Evolutionary conservation across 2,329 filamentous ascomycete genomes (phyloP).

Genomic region (Ceratocystis cacaofunesta): DNA sequence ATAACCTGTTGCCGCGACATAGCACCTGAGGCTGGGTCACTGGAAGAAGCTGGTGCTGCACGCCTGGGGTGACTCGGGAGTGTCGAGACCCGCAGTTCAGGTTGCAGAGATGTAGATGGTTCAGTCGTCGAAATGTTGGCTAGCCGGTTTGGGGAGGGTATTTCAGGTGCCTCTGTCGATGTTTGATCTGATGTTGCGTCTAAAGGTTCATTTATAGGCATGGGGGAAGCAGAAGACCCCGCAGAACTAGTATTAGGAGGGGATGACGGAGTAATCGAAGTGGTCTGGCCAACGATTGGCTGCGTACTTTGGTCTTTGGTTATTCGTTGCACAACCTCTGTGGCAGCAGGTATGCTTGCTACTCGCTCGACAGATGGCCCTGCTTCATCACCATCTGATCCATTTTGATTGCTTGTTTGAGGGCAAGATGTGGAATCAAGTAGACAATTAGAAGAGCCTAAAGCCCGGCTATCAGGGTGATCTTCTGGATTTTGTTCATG

Average conservation of each 20-base stretch:
- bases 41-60: not conserved
- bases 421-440: not conserved
- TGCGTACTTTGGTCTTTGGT: not conserved
- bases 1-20: slow-evolving; percentile 3
- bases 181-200: not conserved
- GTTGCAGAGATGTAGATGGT: slow-evolving; percentile 19
- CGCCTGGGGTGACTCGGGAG: not conserved
- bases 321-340: not conserved
- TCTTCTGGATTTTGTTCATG: not conserved
- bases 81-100: not conserved
- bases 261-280: not conserved
- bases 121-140: not conserved
- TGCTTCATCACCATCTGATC: not conserved
- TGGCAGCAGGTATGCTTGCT: not conserved
- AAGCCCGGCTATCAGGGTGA: not conserved
- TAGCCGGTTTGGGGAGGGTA: not conserved
- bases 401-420: not conserved
- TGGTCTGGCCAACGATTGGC: not conserved
- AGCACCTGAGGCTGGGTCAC: not conserved
- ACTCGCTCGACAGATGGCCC: not conserved
- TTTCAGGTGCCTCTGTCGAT: not conserved
- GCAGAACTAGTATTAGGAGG: not conserved
- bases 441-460: not conserved
- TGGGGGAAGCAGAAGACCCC: not conserved
- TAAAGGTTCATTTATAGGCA: not conserved